These are phyloP conservation scores for Eucalyptus polyanthemos DNA, from an alignment of 345 rosid genomes.

Conservation along the genomic window DNA sequence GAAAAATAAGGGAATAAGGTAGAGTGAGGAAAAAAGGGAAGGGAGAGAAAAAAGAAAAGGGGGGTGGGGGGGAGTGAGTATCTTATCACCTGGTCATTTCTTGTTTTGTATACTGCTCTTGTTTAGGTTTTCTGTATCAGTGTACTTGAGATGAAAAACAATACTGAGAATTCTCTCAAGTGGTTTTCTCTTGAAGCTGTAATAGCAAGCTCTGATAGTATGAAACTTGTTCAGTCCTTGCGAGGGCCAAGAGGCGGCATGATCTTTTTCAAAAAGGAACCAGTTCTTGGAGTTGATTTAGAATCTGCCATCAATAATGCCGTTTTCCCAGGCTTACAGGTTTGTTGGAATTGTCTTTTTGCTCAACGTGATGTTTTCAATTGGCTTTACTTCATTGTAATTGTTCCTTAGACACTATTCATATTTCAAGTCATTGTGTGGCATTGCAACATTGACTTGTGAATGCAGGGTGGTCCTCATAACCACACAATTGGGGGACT, in stretches of 20 bases:
- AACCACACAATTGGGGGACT: constrained; percentile 93
- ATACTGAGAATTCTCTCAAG: neutral
- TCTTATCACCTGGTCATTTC: neutral
- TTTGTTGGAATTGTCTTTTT: neutral
- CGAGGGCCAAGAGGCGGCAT: constrained; percentile 99
- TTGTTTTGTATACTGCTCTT: neutral
- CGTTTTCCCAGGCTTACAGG: constrained; percentile 95
- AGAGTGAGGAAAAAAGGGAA: neutral
- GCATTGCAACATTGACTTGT: neutral
- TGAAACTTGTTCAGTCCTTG: constrained; percentile 45
- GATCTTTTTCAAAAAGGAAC: constrained; percentile 83
- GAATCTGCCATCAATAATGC: constrained; percentile 90
- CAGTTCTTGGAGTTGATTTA: constrained; percentile 69
- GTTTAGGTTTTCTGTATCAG: neutral
- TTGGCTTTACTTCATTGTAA: neutral
- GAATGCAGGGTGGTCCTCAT: constrained; percentile 88
- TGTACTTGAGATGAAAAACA: neutral
- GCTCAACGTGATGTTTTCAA: neutral
- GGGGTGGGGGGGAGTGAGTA: too few relatives aligned
- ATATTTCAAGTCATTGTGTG: neutral
- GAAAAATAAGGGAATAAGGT: neutral
- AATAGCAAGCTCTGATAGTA: neutral
- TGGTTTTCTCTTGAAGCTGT: neutral
- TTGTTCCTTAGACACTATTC: neutral
- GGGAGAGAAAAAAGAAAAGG: fast-evolving